phyloP scores from a whole-genome alignment of 2,329 filamentous ascomycete genomes.

The Epichloe bromicola region DNA sequence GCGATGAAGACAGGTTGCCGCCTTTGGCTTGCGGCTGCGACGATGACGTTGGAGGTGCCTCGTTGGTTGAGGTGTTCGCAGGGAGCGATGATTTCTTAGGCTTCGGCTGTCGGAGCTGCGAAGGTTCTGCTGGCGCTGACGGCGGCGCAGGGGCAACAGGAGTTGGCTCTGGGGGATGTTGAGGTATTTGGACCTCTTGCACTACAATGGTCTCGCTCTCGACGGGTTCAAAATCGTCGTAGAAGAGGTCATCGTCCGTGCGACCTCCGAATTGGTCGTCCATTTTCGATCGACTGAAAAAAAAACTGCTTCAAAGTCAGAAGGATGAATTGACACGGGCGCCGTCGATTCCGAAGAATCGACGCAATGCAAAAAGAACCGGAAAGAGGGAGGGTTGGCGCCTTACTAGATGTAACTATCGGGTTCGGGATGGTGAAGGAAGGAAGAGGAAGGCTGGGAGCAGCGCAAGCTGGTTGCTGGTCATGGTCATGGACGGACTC shows the following conservation, averaged over 20 bases:
- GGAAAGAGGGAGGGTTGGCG: no score
- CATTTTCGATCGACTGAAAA: slow-evolving; percentile 22
- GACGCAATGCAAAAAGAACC: background rate
- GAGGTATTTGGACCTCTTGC: slow-evolving; percentile 7
- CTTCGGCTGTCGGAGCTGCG: slow-evolving; percentile 2
- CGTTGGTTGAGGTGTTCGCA: background rate
- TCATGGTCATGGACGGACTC: no score
- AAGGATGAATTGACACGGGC: background rate
- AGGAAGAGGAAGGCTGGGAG: no score
- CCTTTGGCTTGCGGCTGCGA: slow-evolving; percentile 1
- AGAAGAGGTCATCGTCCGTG: slow-evolving; percentile 50
- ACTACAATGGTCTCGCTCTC: slow-evolving; percentile 20
- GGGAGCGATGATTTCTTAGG: slow-evolving; percentile 3
- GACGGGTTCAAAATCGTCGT: slow-evolving; percentile 48
- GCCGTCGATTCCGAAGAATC: background rate
- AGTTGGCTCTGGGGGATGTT: slow-evolving; percentile 9
- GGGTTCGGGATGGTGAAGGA: background rate
- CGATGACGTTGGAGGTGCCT: slow-evolving; percentile 7
- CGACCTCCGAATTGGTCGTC: slow-evolving; percentile 48
- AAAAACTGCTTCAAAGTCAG: background rate
- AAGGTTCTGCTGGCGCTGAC: slow-evolving; percentile 7
- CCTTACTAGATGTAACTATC: background rate
- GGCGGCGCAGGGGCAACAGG: slow-evolving; percentile 4
- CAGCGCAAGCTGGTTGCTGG: no score
- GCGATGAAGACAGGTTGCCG: slow-evolving; percentile 7